Evolutionary conservation across 2,329 filamentous ascomycete species (phyloP).

Genomic region (Plenodomus tracheiphilus): DNA sequence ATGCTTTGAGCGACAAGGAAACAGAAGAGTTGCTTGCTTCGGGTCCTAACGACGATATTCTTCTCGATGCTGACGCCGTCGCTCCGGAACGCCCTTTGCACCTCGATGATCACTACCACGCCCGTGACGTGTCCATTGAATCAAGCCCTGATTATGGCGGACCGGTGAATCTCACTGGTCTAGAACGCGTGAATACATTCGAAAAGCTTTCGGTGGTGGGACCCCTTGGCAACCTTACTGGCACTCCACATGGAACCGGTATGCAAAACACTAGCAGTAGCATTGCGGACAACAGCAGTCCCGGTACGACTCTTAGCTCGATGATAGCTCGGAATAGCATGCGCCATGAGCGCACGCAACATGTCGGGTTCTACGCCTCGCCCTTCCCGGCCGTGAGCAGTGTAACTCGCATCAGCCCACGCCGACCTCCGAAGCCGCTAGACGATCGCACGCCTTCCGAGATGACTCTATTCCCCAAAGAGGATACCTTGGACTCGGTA

Average conservation of each 20-base stretch:
- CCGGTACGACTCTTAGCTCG: constrained; percentile 26
- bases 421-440: neutral
- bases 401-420: constrained; percentile 23
- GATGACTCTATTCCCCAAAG: constrained; percentile 21
- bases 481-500: constrained; percentile 14
- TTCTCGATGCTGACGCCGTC: constrained; percentile 24
- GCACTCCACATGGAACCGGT: constrained; percentile 40
- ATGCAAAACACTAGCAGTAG: constrained; percentile 46
- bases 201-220: constrained; percentile 40
- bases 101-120: constrained; percentile 4
- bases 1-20: constrained; percentile 37
- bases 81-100: neutral
- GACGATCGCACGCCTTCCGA: constrained; percentile 28
- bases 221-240: constrained; percentile 43
- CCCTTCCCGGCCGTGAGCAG: constrained; percentile 26
- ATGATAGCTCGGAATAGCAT: constrained; percentile 17
- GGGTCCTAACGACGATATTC: constrained; percentile 42
- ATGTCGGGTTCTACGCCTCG: constrained; percentile 26
- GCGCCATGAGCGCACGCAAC: constrained; percentile 11
- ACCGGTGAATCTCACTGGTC: constrained; percentile 1
- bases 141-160: constrained; percentile 9
- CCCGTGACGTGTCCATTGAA: neutral
- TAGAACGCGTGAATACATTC: constrained; percentile 39
- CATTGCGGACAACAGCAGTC: constrained; percentile 43
- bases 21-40: constrained; percentile 40